phyloP scores from a whole-genome alignment of 495 filamentous ascomycete genomes.

The Sporormia fimetaria region DNA sequence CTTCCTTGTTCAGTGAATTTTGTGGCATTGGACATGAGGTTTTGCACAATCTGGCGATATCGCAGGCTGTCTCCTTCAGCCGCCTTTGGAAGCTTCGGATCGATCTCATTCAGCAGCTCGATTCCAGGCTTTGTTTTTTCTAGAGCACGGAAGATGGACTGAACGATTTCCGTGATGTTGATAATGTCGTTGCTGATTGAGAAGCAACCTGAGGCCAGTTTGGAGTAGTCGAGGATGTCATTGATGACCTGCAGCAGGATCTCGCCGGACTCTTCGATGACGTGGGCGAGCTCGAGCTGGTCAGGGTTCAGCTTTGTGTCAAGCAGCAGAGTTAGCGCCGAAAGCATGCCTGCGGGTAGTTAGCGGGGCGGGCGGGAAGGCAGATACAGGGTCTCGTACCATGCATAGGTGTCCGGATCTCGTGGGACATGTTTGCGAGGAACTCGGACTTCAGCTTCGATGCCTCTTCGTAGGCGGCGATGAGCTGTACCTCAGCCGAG shows the following conservation, averaged over 20 bases:
- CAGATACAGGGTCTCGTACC: no score
- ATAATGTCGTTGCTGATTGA: constrained; percentile 37
- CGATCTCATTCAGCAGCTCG: constrained; percentile 32
- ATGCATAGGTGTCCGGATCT: constrained; percentile 44
- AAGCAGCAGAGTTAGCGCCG: constrained; percentile 36
- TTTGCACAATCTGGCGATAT: constrained; percentile 40
- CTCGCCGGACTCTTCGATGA: constrained; percentile 40
- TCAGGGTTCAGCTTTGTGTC: constrained; percentile 33
- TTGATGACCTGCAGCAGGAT: constrained; percentile 42
- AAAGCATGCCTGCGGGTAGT: constrained; percentile 33
- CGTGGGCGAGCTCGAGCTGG: constrained; percentile 38
- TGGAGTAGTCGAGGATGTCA: constrained; percentile 44
- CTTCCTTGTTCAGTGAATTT: constrained; percentile 41
- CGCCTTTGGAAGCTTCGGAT: constrained; percentile 33
- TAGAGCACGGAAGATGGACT: constrained; percentile 44
- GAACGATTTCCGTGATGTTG: constrained; percentile 36
- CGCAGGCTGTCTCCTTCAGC: constrained; percentile 39
- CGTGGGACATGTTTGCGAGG: constrained; percentile 50
- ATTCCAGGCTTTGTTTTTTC: constrained; percentile 33
- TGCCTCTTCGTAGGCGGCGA: constrained; percentile 54
- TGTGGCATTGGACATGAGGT: constrained; percentile 38
- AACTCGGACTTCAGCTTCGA: constrained; percentile 56
- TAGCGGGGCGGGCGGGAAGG: no score
- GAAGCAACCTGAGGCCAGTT: constrained; percentile 38
- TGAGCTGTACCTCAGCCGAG: constrained; percentile 45